Base-by-base conservation (phyloP, 192 early-diverging fungal genomes). In the Chytriomyces sp. region DNA sequence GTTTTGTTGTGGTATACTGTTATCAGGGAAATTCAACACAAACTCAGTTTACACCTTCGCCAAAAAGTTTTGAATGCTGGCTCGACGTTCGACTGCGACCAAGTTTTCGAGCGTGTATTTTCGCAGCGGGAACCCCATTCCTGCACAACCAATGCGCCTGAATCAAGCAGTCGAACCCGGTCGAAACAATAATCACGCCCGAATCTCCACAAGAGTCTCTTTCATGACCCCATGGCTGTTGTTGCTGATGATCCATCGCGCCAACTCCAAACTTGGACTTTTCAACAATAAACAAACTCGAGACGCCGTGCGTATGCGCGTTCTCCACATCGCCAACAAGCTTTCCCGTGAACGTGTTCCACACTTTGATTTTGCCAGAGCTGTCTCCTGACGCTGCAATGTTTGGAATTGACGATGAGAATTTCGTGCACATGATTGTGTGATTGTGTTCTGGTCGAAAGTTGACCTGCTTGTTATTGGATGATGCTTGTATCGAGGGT, bases 281-380 rank as follows among this genome's bases (percentile, higher is more conserved):
- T 10, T 80, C 84, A 1, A 79, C 57, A 5, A 82, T 16, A 8
- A 62, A 44, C 20, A 82, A 47, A 59, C 80, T 67, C 20, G 78
- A 61, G n/a, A 85, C 68, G 23, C 81, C 84, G 20, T 76, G 77
- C n/a, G 64, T 47, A 65, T 85, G 84, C 28, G 79, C 79, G 10
- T 64, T 16, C 57, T 66, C 75, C 9, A 76, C 7, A 5, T n/a
- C 28, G 16, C 77, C 71, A 18, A 85, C 28, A 4, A 45, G 24
- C 45, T 63, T 65, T 9, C 82, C 85, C 13, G 80, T 84, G 24
- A 82, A 81, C 23, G 70, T 45, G 64, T 84, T 86, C 82, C 85
- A 86, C 16, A 86, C 24, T 4, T 64, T 47, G 26, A 84, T 57
- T 18, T 45, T 50, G 16, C 82, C 82, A 3, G 72, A 23, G 5